Evolutionary conservation across 768 basidiomycete species (phyloP), one percentile per base, ranked within the genome.

Genomic region (Lactarius akahatsu): DNA sequence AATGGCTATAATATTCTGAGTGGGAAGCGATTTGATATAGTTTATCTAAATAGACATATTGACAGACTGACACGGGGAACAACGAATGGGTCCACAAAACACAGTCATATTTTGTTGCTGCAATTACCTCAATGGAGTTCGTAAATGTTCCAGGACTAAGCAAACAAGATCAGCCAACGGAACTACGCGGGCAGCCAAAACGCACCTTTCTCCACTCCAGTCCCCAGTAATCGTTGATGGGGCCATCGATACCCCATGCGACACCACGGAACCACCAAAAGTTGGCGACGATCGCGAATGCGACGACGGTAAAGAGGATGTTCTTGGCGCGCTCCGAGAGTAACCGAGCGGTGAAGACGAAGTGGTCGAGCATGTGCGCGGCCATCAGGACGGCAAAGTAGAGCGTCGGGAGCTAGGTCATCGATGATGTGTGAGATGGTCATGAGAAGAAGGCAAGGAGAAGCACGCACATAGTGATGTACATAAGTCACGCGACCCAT

Each of bases 401-500:
- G n/a, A 98, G 81, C 0, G 96, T 95, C 6, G 96, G 96, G 11
- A 98, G 86, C 92, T 95, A 71, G 1, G 65, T 26, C 20, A 59
- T 36, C 43, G 7, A 38, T 26, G 28, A 58, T 34, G 43, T 57
- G 38, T 32, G 32, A n/a, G 23, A 63, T 20, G 52, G 57, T 59
- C 36, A 28, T 23, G 36, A 23, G 18, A 50, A 15, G 32, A 11
- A 20, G 8, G n/a, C 9, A 15, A 32, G 56, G 18, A 4, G 30
- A 8, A 5, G 15, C 32, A 84, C 91, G 70, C 71, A 96, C 93
- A 74, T 96, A 98, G 80, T 97, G 95, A 76, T 98, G 96, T 32
- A 98, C 79, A 72, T 98, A 98, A 38, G 95, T 97, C 4, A 95
- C 92, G 66, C 95, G 92, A 26, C 93, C 96, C 97, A 99, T 99